Percentiles rank a stretch among this genome's conserved stretches.
Evolutionary conservation across 106 monocot species (phyloP).

Genomic region (Chionographis japonica): DNA sequence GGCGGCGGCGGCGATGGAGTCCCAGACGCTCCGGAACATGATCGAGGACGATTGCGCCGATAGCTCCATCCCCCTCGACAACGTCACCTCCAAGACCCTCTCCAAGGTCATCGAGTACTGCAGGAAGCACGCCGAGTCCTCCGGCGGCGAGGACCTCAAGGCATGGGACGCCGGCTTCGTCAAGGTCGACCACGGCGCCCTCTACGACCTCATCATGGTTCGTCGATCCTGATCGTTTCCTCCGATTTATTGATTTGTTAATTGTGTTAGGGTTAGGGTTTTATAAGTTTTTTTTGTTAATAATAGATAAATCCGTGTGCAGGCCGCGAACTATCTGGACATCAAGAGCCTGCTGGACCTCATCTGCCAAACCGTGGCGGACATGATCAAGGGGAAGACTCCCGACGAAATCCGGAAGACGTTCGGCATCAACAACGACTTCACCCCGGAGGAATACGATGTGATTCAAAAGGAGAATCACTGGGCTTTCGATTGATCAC

Average conservation of each 20-base stretch:
- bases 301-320: too few species aligned
- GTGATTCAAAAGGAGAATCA: constrained; percentile 22
- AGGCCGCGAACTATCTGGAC: constrained; percentile 26
- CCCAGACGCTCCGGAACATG: constrained; percentile 34
- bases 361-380: constrained; percentile 17
- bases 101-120: constrained; percentile 54
- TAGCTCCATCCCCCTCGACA: constrained; percentile 31
- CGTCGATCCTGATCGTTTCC: too few species aligned
- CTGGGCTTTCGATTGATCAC: constrained; percentile 16
- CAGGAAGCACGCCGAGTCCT: constrained; percentile 21
- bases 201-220: too few species aligned
- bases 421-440: constrained; percentile 25
- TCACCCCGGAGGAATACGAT: constrained; percentile 20
- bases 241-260: too few species aligned
- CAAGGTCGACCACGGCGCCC: too few species aligned
- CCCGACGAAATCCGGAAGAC: constrained; percentile 23
- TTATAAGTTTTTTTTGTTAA: too few species aligned
- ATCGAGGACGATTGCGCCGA: constrained; percentile 39
- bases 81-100: constrained; percentile 34
- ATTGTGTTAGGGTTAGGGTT: too few species aligned
- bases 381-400: constrained; percentile 23
- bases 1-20: constrained; percentile 29
- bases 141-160: too few species aligned
- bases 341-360: constrained; percentile 16
- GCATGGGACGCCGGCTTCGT: too few species aligned